Percentiles rank a stretch among this genome's conserved stretches.
Conservation (phyloP, 768 basidiomycete species). For the Lyophyllum semitale region DNA sequence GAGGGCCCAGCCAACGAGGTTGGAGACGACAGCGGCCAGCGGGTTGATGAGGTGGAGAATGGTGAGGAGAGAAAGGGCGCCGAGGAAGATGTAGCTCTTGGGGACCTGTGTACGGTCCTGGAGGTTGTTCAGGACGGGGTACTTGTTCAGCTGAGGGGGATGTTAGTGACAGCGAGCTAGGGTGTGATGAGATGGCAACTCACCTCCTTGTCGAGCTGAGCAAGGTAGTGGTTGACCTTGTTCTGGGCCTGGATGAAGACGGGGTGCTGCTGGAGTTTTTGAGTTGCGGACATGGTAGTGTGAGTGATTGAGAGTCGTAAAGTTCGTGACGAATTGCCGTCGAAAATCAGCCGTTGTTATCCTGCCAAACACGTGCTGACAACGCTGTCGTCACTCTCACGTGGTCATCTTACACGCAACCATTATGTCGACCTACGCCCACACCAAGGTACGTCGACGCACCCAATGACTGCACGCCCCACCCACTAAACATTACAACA, state of each 20-base stretch:
- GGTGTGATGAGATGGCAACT: conserved; percentile 21
- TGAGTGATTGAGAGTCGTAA: background rate
- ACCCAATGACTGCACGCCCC: conserved; percentile 19
- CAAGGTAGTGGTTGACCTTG: conserved; percentile 79
- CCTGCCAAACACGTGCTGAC: conserved; percentile 22
- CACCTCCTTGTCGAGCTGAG: conserved; percentile 97
- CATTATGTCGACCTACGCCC: conserved; percentile 40
- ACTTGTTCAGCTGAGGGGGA: conserved; percentile 70
- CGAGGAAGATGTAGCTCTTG: conserved; percentile 88
- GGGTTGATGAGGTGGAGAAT: conserved; percentile 86
- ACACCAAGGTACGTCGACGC: conserved; percentile 47
- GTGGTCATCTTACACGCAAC: conserved; percentile 14
- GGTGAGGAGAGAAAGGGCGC: conserved; percentile 63
- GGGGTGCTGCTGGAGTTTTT: conserved; percentile 89
- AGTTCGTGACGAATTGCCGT: conserved; percentile 22
- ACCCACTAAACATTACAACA: conserved; percentile 21
- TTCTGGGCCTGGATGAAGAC: conserved; percentile 81
- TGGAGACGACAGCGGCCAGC: conserved; percentile 89
- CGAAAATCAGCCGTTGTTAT: conserved; percentile 23
- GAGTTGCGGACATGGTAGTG: conserved; percentile 68
- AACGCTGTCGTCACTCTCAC: conserved; percentile 16
- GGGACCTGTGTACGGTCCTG: conserved; percentile 92
- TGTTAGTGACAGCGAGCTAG: conserved; percentile 8
- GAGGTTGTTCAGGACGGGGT: conserved; percentile 78
- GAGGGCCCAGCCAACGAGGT: conserved; percentile 91